Percentiles rank a stretch among this genome's conserved stretches.
phyloP scores from a whole-genome alignment of 148 eudicot genomes.

The Polygonum aviculare region DNA sequence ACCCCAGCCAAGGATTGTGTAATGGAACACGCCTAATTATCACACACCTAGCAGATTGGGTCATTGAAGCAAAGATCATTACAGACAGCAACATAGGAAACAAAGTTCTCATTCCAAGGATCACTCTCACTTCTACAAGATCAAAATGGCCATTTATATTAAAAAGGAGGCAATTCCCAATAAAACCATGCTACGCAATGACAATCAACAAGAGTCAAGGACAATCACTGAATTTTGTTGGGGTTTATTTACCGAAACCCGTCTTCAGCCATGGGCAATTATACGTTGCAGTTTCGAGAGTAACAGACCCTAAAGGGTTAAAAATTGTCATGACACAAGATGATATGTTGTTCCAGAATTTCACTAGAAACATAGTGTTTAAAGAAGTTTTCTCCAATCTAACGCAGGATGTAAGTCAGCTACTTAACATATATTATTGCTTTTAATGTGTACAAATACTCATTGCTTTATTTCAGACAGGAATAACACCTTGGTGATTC shows the following conservation, averaged over 20 bases:
- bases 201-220: conserved; percentile 17
- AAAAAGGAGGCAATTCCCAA: not conserved
- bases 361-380: too few relatives aligned
- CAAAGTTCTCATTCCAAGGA: not conserved
- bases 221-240: conserved; percentile 3
- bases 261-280: conserved; percentile 10
- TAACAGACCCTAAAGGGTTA: not conserved
- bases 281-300: not conserved
- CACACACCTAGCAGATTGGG: not conserved
- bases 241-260: not conserved
- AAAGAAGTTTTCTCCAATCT: too few relatives aligned
- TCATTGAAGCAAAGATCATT: not conserved
- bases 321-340: too few relatives aligned
- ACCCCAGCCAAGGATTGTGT: not conserved
- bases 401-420: too few relatives aligned
- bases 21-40: not conserved
- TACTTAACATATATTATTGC: too few relatives aligned
- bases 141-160: not conserved
- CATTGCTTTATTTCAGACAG: too few relatives aligned
- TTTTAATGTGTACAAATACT: too few relatives aligned
- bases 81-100: not conserved
- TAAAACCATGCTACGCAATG: not conserved
- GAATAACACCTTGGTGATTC: too few relatives aligned
- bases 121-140: not conserved
- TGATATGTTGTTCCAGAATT: too few relatives aligned